Evolutionary conservation across 202 grass and related monocot genomes (phyloP), one percentile per base, ranked within the genome.

Genomic region (Zizania palustris): DNA sequence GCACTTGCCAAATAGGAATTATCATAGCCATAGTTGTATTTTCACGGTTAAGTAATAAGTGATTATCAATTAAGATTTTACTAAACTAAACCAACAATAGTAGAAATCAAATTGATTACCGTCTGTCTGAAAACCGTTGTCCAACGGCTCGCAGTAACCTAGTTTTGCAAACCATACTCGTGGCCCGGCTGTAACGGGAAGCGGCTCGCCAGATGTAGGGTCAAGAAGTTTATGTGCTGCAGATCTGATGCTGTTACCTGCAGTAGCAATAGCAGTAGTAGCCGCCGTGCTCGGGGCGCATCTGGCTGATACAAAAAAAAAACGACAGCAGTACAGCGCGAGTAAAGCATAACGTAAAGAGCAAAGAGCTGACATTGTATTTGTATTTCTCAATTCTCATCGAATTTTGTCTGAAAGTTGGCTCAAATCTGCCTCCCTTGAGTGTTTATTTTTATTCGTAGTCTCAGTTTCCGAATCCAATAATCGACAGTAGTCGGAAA

Each of bases 181-280:
- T 55, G 51, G 7, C 8, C 51, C 19, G 16, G 28, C 28, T 28
- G 2, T 28, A 28, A 28, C 69, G 63, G 69, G 56, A 69, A 68
- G 44, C 79, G 73, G 61, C 43, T 11, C 67, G 1, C 7, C 75
- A 72, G 75, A 40, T 3, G 60, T 78, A 67, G 85, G 85, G 74
- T 21, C 85, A 55, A 49, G 60, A 53, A 58, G 70, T 65, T 79
- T 74, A 74, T 78, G 61, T 43, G 16, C 40, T 67, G 60, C 79
- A 68, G 67, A 82, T 87, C 79, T 67, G 67, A 73, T 60, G 67
- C n/a, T 73, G 61, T 68, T 60, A 66, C 18, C 18, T 50, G 58
- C 78, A 65, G 18, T 78, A n/a, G 67, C 40, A 11, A 28, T 19
- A 42, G 58, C 78, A 65, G 18, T 78, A n/a, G 67, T 33, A 11